A percentile compares a stretch with the other conserved stretches of the same genome.
Evolutionary conservation across 1,284 basidiomycete species (phyloP).

Genomic region (Sporisorium exsertum): DNA sequence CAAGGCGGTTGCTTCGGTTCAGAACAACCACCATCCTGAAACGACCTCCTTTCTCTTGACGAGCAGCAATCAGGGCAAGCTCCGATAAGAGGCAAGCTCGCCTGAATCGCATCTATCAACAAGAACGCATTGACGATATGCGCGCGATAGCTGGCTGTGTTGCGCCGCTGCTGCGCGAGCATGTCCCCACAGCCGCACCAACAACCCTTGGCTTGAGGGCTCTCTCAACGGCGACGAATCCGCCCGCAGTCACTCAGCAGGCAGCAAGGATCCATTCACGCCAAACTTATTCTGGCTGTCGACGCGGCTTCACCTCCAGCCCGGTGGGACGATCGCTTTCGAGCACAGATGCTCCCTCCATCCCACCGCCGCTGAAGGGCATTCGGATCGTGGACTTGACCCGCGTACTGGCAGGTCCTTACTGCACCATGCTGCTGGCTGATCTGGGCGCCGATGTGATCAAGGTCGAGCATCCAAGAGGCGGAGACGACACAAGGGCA

Average conservation of each 20-base stretch:
- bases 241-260: background rate
- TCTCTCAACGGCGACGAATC: background rate
- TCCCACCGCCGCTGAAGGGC: slow-evolving; percentile 79
- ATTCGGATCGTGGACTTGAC: slow-evolving; percentile 87
- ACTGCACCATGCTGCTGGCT: slow-evolving; percentile 81
- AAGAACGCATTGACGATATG: slow-evolving; percentile 7
- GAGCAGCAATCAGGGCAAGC: background rate
- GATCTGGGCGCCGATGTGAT: slow-evolving; percentile 90
- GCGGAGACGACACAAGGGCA: slow-evolving; percentile 87
- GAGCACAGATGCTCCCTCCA: slow-evolving; percentile 41
- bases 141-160: slow-evolving; percentile 2
- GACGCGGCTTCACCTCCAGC: slow-evolving; percentile 6
- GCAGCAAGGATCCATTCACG: background rate
- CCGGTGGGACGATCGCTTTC: slow-evolving; percentile 2
- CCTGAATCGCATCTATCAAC: background rate
- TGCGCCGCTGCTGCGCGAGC: slow-evolving; percentile 17
- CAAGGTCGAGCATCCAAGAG: slow-evolving; percentile 73
- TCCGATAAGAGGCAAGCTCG: background rate
- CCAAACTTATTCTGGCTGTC: background rate
- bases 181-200: background rate
- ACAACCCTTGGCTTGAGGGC: background rate
- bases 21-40: background rate
- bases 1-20: background rate
- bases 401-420: slow-evolving; percentile 88
- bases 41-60: background rate